Base-by-base conservation (phyloP, 164 flowering plant species). In the Annona squamosa region DNA sequence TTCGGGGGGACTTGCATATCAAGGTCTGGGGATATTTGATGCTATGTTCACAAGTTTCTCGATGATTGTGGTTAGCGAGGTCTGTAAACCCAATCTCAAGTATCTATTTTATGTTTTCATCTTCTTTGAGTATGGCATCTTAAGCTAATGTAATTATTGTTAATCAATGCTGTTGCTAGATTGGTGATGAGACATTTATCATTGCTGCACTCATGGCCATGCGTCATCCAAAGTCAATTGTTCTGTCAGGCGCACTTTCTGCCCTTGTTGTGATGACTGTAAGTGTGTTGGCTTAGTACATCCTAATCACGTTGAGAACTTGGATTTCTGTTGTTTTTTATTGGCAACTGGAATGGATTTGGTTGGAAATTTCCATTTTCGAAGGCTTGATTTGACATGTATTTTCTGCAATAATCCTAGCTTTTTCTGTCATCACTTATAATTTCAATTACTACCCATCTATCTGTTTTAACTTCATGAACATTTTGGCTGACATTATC, bases 171-270 rank as follows among this genome's bases (percentile, higher is more conserved):
- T 69, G n/a, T 41, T 80, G 68, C 71, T 84, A 96, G 98, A 91
- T 96, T 83, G 99, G 99, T 83, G 99, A 96, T 82, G 99, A 96
- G 73, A 96, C 99, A 16, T 96, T 96, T 73, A 96, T 96, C 74
- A 96, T 96, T 78, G 99, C 98, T 17, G 99, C 99, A 77, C 89
- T 96, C 16, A 91, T 96, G 99, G 99, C 99, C 5, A 96, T 96
- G 99, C 98, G 99, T 46, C 99, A 96, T 76, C 99, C 99, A 45
- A 96, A 87, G 77, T 88, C 99, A 56, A 96, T 89, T 82, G 99
- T 96, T 73, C 75, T 96, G 65, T 91, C 97, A 63, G 99, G 99
- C 77, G 99, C 99, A 1, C 97, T 96, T 37, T 68, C 85, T 77
- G 99, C 99, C 66, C 78, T 96, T 85, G 37, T 91, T 89, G 91